These are phyloP conservation scores for Thelonectria blattea DNA, from an alignment of 2,329 filamentous ascomycete species.

Conservation along the genomic window DNA sequence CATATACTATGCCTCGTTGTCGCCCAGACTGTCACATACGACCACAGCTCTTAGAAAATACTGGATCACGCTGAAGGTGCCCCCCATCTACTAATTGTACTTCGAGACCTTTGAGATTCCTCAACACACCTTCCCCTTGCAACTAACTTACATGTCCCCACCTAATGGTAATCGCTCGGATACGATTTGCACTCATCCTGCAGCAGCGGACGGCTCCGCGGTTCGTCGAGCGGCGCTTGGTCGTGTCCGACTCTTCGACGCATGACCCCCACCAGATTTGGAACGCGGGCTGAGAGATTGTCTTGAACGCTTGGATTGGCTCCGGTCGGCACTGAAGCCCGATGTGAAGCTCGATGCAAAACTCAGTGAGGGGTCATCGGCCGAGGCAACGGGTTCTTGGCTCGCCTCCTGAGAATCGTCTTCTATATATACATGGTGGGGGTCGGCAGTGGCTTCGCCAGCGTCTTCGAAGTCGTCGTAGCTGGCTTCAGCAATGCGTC, in stretches of 20 bases:
- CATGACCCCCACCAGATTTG: not conserved
- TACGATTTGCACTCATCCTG: not conserved
- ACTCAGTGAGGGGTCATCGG: too few relatives aligned
- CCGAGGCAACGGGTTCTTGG: too few relatives aligned
- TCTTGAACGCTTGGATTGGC: slow-evolving; percentile 11
- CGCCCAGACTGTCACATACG: too few relatives aligned
- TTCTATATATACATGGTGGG: too few relatives aligned
- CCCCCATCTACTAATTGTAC: not conserved
- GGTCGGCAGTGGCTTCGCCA: slow-evolving; percentile 1
- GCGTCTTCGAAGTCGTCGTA: slow-evolving; percentile 6
- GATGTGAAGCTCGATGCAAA: slow-evolving; percentile 21
- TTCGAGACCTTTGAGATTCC: not conserved
- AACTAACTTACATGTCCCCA: not conserved
- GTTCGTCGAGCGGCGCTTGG: slow-evolving; percentile 6
- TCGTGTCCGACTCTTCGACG: slow-evolving; percentile 3
- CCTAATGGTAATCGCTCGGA: not conserved
- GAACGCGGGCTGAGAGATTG: slow-evolving; percentile 13
- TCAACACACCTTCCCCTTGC: not conserved
- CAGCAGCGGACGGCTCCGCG: not conserved
- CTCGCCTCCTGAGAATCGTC: too few relatives aligned
- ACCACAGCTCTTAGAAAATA: too few relatives aligned
- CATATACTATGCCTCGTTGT: too few relatives aligned
- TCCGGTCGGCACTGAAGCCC: slow-evolving; percentile 6
- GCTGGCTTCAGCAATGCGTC: too few relatives aligned
- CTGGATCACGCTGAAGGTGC: too few relatives aligned